Conservation (phyloP, 306 rosid genomes). For the Erythrophleum fordii region DNA sequence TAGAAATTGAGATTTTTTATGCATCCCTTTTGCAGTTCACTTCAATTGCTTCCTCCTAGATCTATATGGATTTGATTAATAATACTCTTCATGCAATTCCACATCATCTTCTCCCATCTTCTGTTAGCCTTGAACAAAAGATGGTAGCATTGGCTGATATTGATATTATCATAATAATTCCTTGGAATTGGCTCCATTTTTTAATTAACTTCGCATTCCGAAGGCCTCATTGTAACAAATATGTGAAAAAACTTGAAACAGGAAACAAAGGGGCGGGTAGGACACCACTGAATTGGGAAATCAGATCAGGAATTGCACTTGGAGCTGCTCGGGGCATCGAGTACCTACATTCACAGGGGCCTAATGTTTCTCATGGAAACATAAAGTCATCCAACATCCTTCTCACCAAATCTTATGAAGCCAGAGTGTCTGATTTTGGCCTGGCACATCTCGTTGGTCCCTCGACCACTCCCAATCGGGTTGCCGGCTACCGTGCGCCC, state of each 20-base stretch:
- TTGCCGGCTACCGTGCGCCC: slow-evolving; percentile 70
- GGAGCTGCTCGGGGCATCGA: slow-evolving; percentile 68
- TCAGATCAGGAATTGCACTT: slow-evolving; percentile 61
- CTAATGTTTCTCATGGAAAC: slow-evolving; percentile 65
- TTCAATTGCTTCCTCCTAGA: slow-evolving; percentile 28
- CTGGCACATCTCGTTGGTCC: slow-evolving; percentile 76
- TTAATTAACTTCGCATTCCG: background rate
- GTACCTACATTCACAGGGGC: slow-evolving; percentile 67
- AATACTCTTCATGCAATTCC: background rate
- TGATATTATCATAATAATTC: background rate
- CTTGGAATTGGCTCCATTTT: background rate
- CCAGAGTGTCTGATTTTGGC: slow-evolving; percentile 70
- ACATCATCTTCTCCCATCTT: slow-evolving; percentile 2
- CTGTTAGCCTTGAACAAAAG: slow-evolving; percentile 6
- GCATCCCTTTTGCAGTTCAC: background rate
- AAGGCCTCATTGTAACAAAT: slow-evolving; percentile 2
- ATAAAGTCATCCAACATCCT: slow-evolving; percentile 73
- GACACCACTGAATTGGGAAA: slow-evolving; percentile 71
- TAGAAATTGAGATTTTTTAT: slow-evolving; percentile 2
- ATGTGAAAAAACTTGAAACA: slow-evolving; percentile 24
- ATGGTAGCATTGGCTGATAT: background rate
- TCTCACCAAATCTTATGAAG: slow-evolving; percentile 62
- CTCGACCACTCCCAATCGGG: slow-evolving; percentile 62
- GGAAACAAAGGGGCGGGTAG: slow-evolving; percentile 72
- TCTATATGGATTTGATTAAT: background rate